These are phyloP conservation scores for Betula pendula DNA, from an alignment of 306 rosid genomes.

Conservation along the genomic window DNA sequence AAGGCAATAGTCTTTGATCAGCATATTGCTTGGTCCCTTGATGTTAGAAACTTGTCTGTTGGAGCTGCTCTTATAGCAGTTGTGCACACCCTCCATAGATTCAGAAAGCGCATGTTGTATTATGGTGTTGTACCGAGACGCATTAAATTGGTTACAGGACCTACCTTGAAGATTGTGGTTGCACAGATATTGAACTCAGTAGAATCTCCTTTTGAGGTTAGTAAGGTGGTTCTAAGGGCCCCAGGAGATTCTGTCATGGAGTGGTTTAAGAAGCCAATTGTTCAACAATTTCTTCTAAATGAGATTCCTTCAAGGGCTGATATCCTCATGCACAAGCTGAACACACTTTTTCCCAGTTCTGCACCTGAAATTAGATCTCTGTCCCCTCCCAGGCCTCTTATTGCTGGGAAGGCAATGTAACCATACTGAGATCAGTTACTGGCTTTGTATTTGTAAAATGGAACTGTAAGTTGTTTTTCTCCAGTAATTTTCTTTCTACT, in stretches of 20 bases:
- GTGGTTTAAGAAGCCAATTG: slow-evolving; percentile 96
- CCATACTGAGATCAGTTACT: slow-evolving; percentile 9
- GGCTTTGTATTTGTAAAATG: neutral
- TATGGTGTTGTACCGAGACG: slow-evolving; percentile 87
- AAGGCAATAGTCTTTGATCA: slow-evolving; percentile 93
- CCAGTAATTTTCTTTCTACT: slow-evolving; percentile 15
- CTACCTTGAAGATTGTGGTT: slow-evolving; percentile 80
- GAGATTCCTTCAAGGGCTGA: slow-evolving; percentile 86
- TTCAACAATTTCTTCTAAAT: slow-evolving; percentile 91
- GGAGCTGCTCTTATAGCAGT: slow-evolving; percentile 91
- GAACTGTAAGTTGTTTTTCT: slow-evolving; percentile 16
- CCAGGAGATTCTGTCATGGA: slow-evolving; percentile 95
- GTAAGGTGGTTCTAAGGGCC: slow-evolving; percentile 93
- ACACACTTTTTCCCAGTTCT: slow-evolving; percentile 88
- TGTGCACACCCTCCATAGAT: slow-evolving; percentile 91
- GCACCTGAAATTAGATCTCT: slow-evolving; percentile 90
- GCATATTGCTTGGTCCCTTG: slow-evolving; percentile 98
- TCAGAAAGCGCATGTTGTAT: slow-evolving; percentile 93
- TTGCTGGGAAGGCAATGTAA: slow-evolving; percentile 52
- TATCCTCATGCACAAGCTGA: slow-evolving; percentile 87
- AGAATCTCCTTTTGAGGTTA: slow-evolving; percentile 94
- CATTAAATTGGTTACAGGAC: slow-evolving; percentile 87
- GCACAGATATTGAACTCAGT: slow-evolving; percentile 87
- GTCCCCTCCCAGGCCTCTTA: slow-evolving; percentile 76
- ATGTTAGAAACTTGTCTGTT: slow-evolving; percentile 88